Evolutionary conservation across 306 rosid species (phyloP).

Genomic region (Sesbania bispinosa): DNA sequence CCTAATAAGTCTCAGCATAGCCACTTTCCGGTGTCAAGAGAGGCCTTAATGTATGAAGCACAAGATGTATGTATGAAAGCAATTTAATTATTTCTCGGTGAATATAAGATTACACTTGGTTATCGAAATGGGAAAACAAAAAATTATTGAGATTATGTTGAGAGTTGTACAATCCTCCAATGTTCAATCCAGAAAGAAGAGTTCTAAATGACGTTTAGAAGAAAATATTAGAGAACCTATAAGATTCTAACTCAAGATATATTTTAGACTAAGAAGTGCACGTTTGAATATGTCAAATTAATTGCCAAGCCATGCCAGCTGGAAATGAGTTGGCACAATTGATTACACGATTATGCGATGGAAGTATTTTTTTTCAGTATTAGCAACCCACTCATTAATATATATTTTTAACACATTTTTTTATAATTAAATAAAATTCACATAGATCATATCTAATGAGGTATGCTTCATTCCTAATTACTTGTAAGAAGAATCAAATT

Average conservation of each 20-base stretch:
- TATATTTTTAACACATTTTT: no score
- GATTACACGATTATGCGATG: no score
- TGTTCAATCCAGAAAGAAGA: not conserved
- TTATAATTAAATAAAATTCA: no score
- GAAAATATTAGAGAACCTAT: not conserved
- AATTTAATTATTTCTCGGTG: not conserved
- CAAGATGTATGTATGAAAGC: conserved; percentile 2
- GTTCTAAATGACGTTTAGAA: not conserved
- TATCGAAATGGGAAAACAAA: no score
- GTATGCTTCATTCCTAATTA: no score
- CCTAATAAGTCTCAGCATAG: no score
- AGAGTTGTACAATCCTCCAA: not conserved
- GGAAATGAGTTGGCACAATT: not conserved
- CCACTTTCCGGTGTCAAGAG: conserved; percentile 2
- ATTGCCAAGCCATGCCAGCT: not conserved
- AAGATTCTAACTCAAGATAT: not conserved
- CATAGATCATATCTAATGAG: no score
- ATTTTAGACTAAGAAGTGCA: not conserved
- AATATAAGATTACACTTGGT: no score
- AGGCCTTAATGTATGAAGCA: conserved; percentile 11
- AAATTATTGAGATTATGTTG: no score
- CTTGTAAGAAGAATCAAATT: no score
- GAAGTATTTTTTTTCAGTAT: no score
- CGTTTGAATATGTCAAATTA: not conserved
- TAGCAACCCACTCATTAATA: no score